A percentile compares a stretch with the other conserved stretches of the same genome.
Evolutionary conservation across 1,284 basidiomycete genomes (phyloP).

Genomic region (Volvariella surrecta): DNA sequence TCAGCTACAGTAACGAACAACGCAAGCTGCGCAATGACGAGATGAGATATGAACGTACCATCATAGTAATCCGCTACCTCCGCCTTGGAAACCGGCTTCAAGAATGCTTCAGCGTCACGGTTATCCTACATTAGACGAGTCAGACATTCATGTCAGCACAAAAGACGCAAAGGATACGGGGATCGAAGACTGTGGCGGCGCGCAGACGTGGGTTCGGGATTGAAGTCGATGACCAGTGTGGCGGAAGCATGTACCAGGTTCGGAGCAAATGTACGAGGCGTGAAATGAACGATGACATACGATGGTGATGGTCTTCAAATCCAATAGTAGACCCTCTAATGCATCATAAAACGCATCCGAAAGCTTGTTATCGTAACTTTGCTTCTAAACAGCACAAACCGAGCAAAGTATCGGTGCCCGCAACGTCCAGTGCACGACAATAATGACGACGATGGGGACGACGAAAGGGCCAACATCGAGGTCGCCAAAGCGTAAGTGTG

Average conservation of each 20-base stretch:
- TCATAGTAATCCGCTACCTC: slow-evolving; percentile 90
- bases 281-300: slow-evolving; percentile 33
- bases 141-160: slow-evolving; percentile 4
- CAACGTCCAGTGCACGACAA: background rate
- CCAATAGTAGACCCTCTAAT: slow-evolving; percentile 77
- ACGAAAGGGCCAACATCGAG: too few relatives aligned
- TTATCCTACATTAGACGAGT: slow-evolving; percentile 52
- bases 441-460: too few relatives aligned
- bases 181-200: slow-evolving; percentile 8
- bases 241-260: background rate
- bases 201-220: too few relatives aligned
- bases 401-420: too few relatives aligned
- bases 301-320: slow-evolving; percentile 73
- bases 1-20: slow-evolving; percentile 2
- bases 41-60: slow-evolving; percentile 37
- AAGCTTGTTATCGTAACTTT: slow-evolving; percentile 61
- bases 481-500: too few relatives aligned
- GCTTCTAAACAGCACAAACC: slow-evolving; percentile 29
- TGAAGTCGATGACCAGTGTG: too few relatives aligned
- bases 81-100: slow-evolving; percentile 80
- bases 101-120: slow-evolving; percentile 82
- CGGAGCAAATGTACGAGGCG: background rate
- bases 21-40: background rate
- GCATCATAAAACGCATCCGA: slow-evolving; percentile 90
- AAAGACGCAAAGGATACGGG: slow-evolving; percentile 12